phyloP scores from a whole-genome alignment of 2,329 filamentous ascomycete genomes.

The Cladosporium sp. region DNA sequence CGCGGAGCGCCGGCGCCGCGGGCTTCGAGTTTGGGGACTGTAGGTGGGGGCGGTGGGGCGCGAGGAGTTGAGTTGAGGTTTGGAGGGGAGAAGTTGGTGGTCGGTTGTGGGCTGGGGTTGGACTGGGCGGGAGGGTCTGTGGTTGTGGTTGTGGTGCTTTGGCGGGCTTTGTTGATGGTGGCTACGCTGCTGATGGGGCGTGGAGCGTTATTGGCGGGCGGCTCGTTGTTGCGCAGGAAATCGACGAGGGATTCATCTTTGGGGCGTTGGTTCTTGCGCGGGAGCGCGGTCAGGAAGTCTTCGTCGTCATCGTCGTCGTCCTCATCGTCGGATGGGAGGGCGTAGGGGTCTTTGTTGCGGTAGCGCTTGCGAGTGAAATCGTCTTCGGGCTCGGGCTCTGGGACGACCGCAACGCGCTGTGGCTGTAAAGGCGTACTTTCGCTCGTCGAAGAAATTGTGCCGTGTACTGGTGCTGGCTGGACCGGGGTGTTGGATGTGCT shows the following conservation, averaged over 20 bases:
- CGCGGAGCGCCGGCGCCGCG: constrained; percentile 23
- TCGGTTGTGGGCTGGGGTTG: constrained; percentile 14
- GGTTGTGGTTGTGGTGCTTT: constrained; percentile 23
- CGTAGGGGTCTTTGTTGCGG: constrained; percentile 84
- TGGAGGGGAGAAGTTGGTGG: not conserved
- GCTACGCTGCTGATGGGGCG: constrained; percentile 19
- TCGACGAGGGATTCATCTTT: constrained; percentile 69
- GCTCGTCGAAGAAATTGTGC: not conserved
- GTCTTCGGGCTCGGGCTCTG: constrained; percentile 2
- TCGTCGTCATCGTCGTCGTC: constrained; percentile 57
- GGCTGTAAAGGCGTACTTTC: not conserved
- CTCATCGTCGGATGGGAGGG: constrained; percentile 69
- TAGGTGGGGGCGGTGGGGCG: constrained; percentile 12
- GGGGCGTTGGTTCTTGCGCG: constrained; percentile 36
- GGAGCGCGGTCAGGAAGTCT: constrained; percentile 46
- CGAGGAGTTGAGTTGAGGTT: constrained; percentile 15
- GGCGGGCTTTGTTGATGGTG: constrained; percentile 23
- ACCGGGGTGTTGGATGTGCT: not conserved
- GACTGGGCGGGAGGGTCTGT: not conserved
- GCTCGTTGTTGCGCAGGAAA: constrained; percentile 69
- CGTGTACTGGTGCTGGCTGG: constrained; percentile 3
- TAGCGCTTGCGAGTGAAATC: constrained; percentile 72
- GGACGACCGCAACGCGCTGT: not conserved
- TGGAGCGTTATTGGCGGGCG: constrained; percentile 46
- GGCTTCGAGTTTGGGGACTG: constrained; percentile 18